phyloP scores from a whole-genome alignment of 768 basidiomycete genomes.

The Leccinellum rugosiceps region DNA sequence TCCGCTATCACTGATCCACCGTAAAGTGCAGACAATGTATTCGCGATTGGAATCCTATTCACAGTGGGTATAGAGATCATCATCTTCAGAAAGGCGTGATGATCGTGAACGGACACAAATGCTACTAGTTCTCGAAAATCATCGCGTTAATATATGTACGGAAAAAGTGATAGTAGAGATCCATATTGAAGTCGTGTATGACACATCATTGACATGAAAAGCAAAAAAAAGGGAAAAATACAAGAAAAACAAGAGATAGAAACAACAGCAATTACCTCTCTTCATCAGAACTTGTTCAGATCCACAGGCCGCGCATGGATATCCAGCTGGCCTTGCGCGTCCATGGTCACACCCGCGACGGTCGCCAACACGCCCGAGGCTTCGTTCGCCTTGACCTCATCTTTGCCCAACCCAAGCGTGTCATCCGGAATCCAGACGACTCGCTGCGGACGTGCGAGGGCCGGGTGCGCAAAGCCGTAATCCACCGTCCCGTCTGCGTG shows the following conservation, averaged over 20 bases:
- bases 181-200: background rate
- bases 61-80: background rate
- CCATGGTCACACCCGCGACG: slow-evolving; percentile 51
- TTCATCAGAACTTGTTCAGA: slow-evolving; percentile 27
- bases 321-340: slow-evolving; percentile 55
- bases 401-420: slow-evolving; percentile 44
- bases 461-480: slow-evolving; percentile 87
- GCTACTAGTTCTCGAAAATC: background rate
- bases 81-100: background rate
- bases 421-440: slow-evolving; percentile 87
- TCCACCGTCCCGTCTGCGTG: slow-evolving; percentile 31
- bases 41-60: background rate
- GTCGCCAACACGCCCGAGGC: slow-evolving; percentile 51
- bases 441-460: slow-evolving; percentile 67
- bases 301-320: slow-evolving; percentile 23
- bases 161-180: background rate
- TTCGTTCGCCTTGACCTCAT: slow-evolving; percentile 57
- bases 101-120: background rate
- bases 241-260: background rate
- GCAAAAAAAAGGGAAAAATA: background rate
- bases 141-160: background rate
- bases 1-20: no score
- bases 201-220: background rate
- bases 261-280: background rate
- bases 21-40: background rate